Base-by-base conservation (phyloP, 2,329 filamentous ascomycete species). In the Fulvia fulva region DNA sequence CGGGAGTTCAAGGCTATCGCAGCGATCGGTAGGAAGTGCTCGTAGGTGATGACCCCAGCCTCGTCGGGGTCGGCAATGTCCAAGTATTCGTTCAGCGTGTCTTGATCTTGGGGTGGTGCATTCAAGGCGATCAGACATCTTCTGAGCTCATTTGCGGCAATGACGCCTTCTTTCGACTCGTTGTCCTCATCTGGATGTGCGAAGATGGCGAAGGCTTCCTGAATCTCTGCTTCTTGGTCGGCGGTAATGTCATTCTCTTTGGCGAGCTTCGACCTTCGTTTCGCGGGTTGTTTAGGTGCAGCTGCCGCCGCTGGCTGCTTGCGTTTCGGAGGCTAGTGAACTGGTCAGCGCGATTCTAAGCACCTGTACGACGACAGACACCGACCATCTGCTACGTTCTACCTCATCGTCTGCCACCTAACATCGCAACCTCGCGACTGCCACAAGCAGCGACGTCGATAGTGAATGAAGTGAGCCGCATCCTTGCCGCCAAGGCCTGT, bases 181-280 rank as follows among this genome's bases (percentile, higher is more conserved):
- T 87, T 84, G n/a, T 73, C 70, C 49, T 75, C 72, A 12, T 69
- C 65, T 16, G 60, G 57, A 6, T 57, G 56, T 51, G 74, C 79
- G 73, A 97, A 99, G 7, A 97, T 82, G 22, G 83, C 81, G 74
- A 94, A 97, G 14, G 92, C 92, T 74, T 97, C 92, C 68, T 85
- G 87, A 71, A 99, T 96, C 76, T 97, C 91, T 66, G 83, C 82
- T 76, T 97, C 93, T 76, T 97, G 88, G 63, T 88, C 85, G 43
- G 87, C 88, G 14, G 85, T 87, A 70, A 97, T 85, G 73, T 91
- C 87, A 81, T 97, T 87, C 71, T 96, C 91, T 76, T 92, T 93
- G 28, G 93, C 93, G 67, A 97, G 89, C 74, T 91, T 95, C 59
- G 92, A 96, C 69, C 85, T 86, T 62, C 89, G 88, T 56, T 79